Evolutionary conservation across 1,139 yeast genomes (phyloP).

Genomic region (Lizanozyma gosingica): DNA sequence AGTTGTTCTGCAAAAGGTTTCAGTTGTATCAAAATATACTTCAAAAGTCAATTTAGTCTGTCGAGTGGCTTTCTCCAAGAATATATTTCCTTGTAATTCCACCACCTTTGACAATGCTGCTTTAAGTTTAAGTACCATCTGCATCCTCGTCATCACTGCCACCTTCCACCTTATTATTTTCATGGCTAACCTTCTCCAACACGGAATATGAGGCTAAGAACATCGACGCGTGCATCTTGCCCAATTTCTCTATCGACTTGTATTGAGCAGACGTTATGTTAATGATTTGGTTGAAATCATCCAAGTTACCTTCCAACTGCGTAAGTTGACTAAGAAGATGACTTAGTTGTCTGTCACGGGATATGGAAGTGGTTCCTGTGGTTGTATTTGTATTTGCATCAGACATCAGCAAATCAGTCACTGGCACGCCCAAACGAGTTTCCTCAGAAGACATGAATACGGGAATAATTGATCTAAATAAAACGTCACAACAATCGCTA

Average conservation of each 20-base stretch:
- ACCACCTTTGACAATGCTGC: no score
- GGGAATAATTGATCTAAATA: no score
- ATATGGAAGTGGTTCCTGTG: not conserved
- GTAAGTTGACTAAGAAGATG: slow-evolving; percentile 58
- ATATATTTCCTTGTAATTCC: no score
- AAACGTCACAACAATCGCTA: no score
- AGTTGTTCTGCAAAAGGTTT: no score
- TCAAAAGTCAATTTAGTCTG: no score
- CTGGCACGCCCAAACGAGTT: not conserved
- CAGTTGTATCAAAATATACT: no score
- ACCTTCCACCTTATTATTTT: not conserved
- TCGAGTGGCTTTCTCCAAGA: no score
- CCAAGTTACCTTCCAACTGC: slow-evolving; percentile 49
- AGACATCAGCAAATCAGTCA: no score
- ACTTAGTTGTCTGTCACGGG: slow-evolving; percentile 39
- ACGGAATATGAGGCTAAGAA: not conserved
- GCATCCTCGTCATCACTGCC: no score
- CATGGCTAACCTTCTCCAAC: not conserved
- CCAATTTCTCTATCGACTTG: slow-evolving; percentile 45
- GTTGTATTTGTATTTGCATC: not conserved
- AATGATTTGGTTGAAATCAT: slow-evolving; percentile 47
- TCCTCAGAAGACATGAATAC: no score
- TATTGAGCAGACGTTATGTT: slow-evolving; percentile 50
- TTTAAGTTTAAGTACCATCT: no score
- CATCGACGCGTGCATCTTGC: slow-evolving; percentile 40